Conservation (phyloP, 768 basidiomycete species). For the Pulveroboletus ravenelii region DNA sequence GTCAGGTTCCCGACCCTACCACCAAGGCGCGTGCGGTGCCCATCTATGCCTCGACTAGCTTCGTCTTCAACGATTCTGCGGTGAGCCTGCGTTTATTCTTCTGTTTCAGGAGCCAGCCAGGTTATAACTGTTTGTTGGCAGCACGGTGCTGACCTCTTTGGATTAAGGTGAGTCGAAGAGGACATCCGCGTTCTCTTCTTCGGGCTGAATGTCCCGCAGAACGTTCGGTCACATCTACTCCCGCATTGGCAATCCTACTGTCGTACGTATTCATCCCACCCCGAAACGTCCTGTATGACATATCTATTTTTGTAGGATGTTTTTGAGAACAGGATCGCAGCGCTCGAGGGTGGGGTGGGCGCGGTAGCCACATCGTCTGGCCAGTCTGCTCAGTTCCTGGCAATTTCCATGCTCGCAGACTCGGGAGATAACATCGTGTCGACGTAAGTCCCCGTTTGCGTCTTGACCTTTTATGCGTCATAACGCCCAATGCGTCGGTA, state of each 20-base stretch:
- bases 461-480: neutral
- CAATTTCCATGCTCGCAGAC: conserved; percentile 47
- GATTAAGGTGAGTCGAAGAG: conserved; percentile 32
- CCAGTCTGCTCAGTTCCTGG: conserved; percentile 59
- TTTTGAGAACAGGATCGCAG: conserved; percentile 61
- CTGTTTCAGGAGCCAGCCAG: neutral
- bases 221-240: conserved; percentile 49
- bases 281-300: neutral
- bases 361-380: conserved; percentile 57
- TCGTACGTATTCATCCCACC: conserved; percentile 32
- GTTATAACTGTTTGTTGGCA: conserved; percentile 9
- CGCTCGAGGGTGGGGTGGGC: conserved; percentile 58
- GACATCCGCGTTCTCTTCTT: neutral
- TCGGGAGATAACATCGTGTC: conserved; percentile 64
- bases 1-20: conserved; percentile 46
- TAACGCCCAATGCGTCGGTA: neutral
- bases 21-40: conserved; percentile 61
- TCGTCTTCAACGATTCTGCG: conserved; percentile 51
- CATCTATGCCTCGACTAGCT: conserved; percentile 55
- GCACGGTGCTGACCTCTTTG: conserved; percentile 55
- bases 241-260: conserved; percentile 53
- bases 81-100: conserved; percentile 22
- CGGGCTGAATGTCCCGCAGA: conserved; percentile 16
- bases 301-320: conserved; percentile 39
- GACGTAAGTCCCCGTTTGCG: conserved; percentile 33